Evolutionary conservation across 2,329 filamentous ascomycete species (phyloP), one percentile per base, ranked within the genome.

Genomic region (Aspergillus transmontanensis): DNA sequence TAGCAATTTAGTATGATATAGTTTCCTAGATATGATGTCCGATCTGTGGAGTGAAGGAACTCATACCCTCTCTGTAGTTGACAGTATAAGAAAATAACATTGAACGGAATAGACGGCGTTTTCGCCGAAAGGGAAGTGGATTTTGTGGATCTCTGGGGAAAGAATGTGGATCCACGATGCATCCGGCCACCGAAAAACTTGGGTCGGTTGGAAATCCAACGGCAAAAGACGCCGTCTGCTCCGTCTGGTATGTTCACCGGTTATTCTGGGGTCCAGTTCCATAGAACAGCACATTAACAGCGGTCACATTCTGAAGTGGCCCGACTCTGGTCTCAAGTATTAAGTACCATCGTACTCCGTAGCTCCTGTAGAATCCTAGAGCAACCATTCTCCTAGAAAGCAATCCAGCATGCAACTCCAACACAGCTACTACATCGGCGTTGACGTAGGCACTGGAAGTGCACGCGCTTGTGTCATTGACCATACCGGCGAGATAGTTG

Each of bases 381-480:
- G 7, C 16, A 41, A 7, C 16, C 16, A 41, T 3, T 4, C 6
- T 41, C 19, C 39, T 19, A 41, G 2, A 9, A n/a, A 7, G 7
- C 16, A n/a, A n/a, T 4, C 16, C 39, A n/a, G 1, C 39, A 41
- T 41, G 39, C 39, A 41, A 41, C 39, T 41, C 7, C 39, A 41
- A 9, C 39, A 41, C 1, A 41, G 19, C 71, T 86, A 89, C 73
- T 89, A 86, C 76, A 88, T 98, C 73, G 94, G 94, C 65, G 92
- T 99, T 70, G 95, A 99, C 81, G 94, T 99, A 56, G 95, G 95
- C 58, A 99, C 95, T 19, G 95, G 95, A 60, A 97, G 93, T 76
- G 95, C 94, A 45, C 88, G 95, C 75, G 95, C 95, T 60, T 98
- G 95, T 80, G 93, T 99, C 75, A 97, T 99, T 79, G 92, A 98